Base-by-base conservation (phyloP, 345 rosid genomes). In the Melaleuca quinquenervia region DNA sequence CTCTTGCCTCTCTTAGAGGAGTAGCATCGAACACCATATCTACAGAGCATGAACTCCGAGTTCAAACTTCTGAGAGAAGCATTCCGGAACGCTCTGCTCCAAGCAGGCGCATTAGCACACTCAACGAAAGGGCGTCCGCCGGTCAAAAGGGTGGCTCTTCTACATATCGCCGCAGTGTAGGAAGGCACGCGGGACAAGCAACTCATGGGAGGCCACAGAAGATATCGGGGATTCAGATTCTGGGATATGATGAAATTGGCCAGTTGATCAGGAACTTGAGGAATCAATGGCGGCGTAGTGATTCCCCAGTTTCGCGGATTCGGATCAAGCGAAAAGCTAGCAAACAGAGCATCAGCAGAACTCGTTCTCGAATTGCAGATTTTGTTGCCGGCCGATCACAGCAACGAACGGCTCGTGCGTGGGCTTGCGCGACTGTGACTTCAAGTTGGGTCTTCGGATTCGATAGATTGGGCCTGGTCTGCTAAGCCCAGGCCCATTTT, bases 161-260 rank as follows among this genome's bases (percentile, higher is more conserved):
- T 90, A 44, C 93, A 82, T 11, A 94, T 82, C 44, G 91, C 87
- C 4, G 92, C 91, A 16, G 95, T 85, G 83, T 85, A 92, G 14
- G 94, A 91, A 87, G 94, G 91, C 49, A 90, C 90, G 36, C 91
- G 95, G 48, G 90, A 93, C 52, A 94, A 82, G 89, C 93, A 91
- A 80, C 76, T 94, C 96, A 94, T 94, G 85, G 89, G 90, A 80
- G 20, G 74, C 50, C 51, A 52, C 49, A 21, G 78, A 20, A 45
- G 50, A 41, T 1, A 9, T 12, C 50, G n/a, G 52, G 85, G 32
- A 52, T 56, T 2, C 1, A 8, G 51, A 11, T 52, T 24, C 78
- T 32, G 48, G 78, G 78, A 16, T 36, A 18, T 9, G 48, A 70
- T 9, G 78, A 52, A 70, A 36, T 16, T 36, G 24, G 78, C 26